Percentiles rank a stretch among this genome's conserved stretches.
phyloP scores from a whole-genome alignment of 208 protist genomes.

The Trypanosomatidae sp. region DNA sequence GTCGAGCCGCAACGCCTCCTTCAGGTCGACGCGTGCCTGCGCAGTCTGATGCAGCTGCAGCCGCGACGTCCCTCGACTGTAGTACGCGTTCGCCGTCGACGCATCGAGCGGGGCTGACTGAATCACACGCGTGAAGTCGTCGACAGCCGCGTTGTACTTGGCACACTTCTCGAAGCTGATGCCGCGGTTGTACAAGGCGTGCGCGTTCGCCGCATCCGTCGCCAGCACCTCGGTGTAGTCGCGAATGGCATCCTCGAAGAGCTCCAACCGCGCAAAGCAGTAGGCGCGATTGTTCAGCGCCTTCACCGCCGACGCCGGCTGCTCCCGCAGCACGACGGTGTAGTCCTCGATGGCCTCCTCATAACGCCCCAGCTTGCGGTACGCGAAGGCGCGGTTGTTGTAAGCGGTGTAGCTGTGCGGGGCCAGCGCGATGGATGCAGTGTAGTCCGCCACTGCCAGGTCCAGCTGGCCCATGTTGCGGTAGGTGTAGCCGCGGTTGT shows the following conservation, averaged over 20 bases:
- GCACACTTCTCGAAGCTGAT: slow-evolving; percentile 80
- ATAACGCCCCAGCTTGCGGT: slow-evolving; percentile 70
- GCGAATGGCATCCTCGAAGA: slow-evolving; percentile 64
- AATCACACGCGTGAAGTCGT: slow-evolving; percentile 77
- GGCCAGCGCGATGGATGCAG: slow-evolving; percentile 37
- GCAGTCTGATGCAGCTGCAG: slow-evolving; percentile 26
- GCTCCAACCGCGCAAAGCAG: slow-evolving; percentile 55
- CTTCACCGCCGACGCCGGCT: slow-evolving; percentile 28
- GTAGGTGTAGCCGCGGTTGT: slow-evolving; percentile 76
- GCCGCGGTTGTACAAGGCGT: slow-evolving; percentile 89
- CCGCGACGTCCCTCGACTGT: slow-evolving; percentile 74
- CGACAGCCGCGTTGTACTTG: slow-evolving; percentile 61
- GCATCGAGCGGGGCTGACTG: slow-evolving; percentile 55
- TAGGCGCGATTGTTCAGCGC: slow-evolving; percentile 85
- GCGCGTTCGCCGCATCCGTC: slow-evolving; percentile 53
- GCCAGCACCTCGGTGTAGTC: slow-evolving; percentile 78
- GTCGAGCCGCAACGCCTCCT: slow-evolving; percentile 24
- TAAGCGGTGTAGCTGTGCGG: slow-evolving; percentile 33
- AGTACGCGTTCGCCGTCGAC: slow-evolving; percentile 71
- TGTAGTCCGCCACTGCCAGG: slow-evolving; percentile 76
- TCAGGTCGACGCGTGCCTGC: slow-evolving; percentile 22
- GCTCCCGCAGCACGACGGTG: slow-evolving; percentile 40
- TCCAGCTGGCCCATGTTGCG: slow-evolving; percentile 64
- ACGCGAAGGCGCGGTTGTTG: slow-evolving; percentile 60
- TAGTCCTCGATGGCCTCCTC: slow-evolving; percentile 60